Conservation (phyloP, 495 filamentous ascomycete genomes). For the Neurospora cerealis region DNA sequence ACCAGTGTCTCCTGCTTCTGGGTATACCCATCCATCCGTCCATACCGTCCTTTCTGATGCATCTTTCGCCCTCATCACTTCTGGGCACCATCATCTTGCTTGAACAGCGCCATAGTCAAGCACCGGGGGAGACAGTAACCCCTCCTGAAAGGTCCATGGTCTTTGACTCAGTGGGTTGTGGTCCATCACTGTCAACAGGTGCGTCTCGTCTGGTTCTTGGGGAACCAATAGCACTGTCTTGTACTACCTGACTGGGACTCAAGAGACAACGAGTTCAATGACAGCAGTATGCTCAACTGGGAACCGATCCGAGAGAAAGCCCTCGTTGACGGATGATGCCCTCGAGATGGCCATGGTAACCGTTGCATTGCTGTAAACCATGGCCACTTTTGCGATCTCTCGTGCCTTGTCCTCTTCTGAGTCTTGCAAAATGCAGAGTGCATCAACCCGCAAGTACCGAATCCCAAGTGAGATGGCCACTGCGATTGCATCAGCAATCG, state of each 20-base stretch:
- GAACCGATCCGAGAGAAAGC: too few relatives aligned
- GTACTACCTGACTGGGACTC: too few relatives aligned
- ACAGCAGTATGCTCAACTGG: too few relatives aligned
- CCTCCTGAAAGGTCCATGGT: background rate
- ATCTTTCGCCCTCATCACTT: background rate
- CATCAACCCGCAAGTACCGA: background rate
- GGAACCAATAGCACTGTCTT: too few relatives aligned
- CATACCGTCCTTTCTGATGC: background rate
- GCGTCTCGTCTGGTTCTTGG: background rate
- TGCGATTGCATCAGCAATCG: background rate
- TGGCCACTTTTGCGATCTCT: background rate
- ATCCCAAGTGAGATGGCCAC: background rate
- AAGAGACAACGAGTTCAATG: too few relatives aligned
- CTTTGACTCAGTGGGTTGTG: background rate
- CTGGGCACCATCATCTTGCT: background rate
- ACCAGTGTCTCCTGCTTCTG: background rate
- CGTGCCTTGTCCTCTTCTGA: background rate
- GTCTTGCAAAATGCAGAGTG: background rate
- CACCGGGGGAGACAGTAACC: background rate
- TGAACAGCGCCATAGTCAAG: background rate
- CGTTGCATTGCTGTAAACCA: background rate
- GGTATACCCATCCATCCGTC: background rate
- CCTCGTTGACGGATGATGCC: background rate
- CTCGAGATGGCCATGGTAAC: too few relatives aligned
- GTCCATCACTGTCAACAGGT: background rate